Conservation (phyloP, 176 grass and related monocot species). For the Hsuehochloa calcarea region DNA sequence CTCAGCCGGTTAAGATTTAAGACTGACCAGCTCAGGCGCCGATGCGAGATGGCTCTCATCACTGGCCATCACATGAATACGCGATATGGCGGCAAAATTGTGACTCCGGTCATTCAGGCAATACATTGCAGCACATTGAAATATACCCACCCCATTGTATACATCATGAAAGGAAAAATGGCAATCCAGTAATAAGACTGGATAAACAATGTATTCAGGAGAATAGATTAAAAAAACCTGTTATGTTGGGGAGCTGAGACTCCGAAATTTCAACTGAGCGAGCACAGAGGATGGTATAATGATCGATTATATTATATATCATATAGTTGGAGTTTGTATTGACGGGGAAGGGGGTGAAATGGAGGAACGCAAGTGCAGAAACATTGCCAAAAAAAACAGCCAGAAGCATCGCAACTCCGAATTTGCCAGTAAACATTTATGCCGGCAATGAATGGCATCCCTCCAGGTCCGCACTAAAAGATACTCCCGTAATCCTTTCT, state of each 20-base stretch:
- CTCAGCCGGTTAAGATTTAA: background rate
- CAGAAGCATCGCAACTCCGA: conserved; percentile 28
- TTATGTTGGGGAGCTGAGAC: background rate
- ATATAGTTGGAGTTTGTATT: background rate
- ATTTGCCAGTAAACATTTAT: conserved; percentile 34
- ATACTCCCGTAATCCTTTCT: conserved; percentile 73
- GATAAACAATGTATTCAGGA: background rate
- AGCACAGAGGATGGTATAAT: conserved; percentile 27
- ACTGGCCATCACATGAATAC: background rate
- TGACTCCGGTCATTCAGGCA: background rate
- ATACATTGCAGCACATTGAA: background rate
- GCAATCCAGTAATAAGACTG: background rate
- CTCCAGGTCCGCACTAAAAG: conserved; percentile 27
- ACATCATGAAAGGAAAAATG: background rate
- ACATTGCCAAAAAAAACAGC: conserved; percentile 15
- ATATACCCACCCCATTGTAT: background rate
- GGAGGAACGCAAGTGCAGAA: conserved; percentile 27
- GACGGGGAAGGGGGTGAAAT: background rate
- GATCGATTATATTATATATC: conserved; percentile 41
- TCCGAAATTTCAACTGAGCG: background rate
- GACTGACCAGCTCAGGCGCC: background rate
- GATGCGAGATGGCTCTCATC: background rate
- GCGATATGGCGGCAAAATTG: background rate
- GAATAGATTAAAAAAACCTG: background rate
- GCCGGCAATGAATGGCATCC: conserved; percentile 45